Evolutionary conservation across 331 rosid species (phyloP).

Genomic region (Rhamnella rubrinervis): DNA sequence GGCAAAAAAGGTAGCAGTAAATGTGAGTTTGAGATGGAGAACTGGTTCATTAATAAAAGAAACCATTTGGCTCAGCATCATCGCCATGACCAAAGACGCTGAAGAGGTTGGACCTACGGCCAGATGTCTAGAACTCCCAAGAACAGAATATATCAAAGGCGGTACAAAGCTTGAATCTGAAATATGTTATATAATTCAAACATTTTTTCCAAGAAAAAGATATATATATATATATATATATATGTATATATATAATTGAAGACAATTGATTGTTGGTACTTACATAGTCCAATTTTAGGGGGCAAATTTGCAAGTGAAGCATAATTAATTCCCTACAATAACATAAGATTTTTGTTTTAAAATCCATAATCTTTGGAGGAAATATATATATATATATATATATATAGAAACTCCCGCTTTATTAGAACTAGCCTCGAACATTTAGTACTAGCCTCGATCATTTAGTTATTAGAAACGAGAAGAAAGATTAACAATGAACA

Average conservation of each 20-base stretch:
- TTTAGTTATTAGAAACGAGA: neutral
- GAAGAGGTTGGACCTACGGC: constrained; percentile 5
- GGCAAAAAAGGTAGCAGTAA: constrained; percentile 9
- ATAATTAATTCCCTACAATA: constrained; percentile 13
- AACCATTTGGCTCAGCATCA: neutral
- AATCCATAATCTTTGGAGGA: neutral
- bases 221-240: neutral
- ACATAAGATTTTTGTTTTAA: neutral
- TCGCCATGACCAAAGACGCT: constrained; percentile 2
- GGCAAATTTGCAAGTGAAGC: constrained; percentile 15
- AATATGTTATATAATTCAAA: neutral
- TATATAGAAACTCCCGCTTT: too few relatives aligned
- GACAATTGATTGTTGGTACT: neutral
- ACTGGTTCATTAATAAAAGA: neutral
- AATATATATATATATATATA: too few relatives aligned
- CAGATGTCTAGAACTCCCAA: constrained; percentile 9
- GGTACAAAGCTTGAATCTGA: constrained; percentile 13
- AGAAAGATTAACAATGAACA: neutral
- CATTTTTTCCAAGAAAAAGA: neutral
- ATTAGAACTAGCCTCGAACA: too few relatives aligned
- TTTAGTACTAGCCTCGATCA: too few relatives aligned
- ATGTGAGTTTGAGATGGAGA: constrained; percentile 1
- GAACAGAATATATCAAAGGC: neutral
- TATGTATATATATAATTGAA: neutral
- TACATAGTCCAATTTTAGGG: constrained; percentile 11